These are phyloP conservation scores for Lactarius akahatsu DNA, from an alignment of 768 basidiomycete species.

Conservation along the genomic window DNA sequence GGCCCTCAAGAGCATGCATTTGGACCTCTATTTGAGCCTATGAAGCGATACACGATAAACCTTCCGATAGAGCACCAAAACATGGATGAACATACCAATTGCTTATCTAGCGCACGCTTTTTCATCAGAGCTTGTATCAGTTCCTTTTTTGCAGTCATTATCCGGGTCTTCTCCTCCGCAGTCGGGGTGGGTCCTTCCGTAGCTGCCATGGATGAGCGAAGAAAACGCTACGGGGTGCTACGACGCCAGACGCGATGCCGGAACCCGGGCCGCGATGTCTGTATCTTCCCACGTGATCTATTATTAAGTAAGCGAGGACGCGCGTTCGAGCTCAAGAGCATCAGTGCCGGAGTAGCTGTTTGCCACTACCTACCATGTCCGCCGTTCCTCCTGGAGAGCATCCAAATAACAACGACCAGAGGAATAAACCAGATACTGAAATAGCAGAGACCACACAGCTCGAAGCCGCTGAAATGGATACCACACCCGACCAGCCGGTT, in stretches of 20 bases:
- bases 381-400: constrained; percentile 22
- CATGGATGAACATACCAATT: constrained; percentile 52
- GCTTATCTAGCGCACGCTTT: constrained; percentile 74
- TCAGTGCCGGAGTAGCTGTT: neutral
- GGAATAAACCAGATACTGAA: constrained; percentile 45
- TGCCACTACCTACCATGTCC: constrained; percentile 18
- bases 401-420: constrained; percentile 17
- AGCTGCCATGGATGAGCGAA: constrained; percentile 32
- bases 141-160: constrained; percentile 73
- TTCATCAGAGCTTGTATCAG: constrained; percentile 69
- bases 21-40: constrained; percentile 77
- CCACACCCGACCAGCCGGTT: constrained; percentile 62
- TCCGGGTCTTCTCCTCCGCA: constrained; percentile 68
- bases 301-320: constrained; percentile 21
- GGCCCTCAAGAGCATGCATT: constrained; percentile 74
- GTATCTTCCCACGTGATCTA: neutral
- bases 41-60: neutral
- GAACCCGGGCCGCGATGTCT: constrained; percentile 5
- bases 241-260: constrained; percentile 13
- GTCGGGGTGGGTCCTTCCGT: constrained; percentile 44
- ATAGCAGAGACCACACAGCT: constrained; percentile 35
- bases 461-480: constrained; percentile 59
- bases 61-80: neutral
- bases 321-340: constrained; percentile 18
- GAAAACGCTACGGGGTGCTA: constrained; percentile 2